A percentile compares a stretch with the other conserved stretches of the same genome.
These are phyloP conservation scores for Yamadazyma membranifaciens DNA, from an alignment of 1,139 yeast genomes.

Conservation along the genomic window DNA sequence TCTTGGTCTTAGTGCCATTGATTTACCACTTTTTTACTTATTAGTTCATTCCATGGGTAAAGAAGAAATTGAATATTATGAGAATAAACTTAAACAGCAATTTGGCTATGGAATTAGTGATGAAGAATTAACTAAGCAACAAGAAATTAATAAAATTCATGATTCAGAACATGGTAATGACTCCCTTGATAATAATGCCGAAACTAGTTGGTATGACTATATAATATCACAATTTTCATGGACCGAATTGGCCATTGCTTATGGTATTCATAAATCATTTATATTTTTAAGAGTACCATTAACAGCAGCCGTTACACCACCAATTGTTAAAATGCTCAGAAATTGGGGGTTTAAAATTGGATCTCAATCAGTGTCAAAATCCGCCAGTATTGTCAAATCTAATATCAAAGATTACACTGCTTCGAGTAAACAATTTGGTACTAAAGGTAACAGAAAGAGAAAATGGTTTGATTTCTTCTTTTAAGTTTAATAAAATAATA, in stretches of 20 bases:
- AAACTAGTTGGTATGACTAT: conserved; percentile 9
- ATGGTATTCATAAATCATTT: conserved; percentile 87
- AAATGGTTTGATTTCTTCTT: conserved; percentile 67
- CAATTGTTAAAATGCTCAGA: conserved; percentile 63
- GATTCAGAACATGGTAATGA: conserved; percentile 17
- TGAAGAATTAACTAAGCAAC: conserved; percentile 36
- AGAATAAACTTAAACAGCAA: conserved; percentile 56
- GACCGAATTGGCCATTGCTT: conserved; percentile 83
- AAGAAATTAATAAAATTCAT: conserved; percentile 31
- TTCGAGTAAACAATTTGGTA: conserved; percentile 50
- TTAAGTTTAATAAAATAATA: conserved; percentile 16
- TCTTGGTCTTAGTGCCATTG: conserved; percentile 64
- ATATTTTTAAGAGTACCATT: conserved; percentile 80
- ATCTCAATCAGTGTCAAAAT: conserved; percentile 36
- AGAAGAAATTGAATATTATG: conserved; percentile 68
- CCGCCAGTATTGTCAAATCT: conserved; percentile 33
- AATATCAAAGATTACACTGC: conserved; percentile 34
- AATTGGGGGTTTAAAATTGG: conserved; percentile 83
- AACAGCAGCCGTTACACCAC: conserved; percentile 91
- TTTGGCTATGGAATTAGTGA: conserved; percentile 55
- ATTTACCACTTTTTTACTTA: conserved; percentile 78
- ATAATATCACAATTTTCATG: conserved; percentile 48
- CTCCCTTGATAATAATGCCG: conserved; percentile 2
- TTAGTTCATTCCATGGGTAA: conserved; percentile 85
- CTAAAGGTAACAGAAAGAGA: conserved; percentile 47